Conservation (phyloP, 2,329 filamentous ascomycete species). For the Clonostachys byssicola region DNA sequence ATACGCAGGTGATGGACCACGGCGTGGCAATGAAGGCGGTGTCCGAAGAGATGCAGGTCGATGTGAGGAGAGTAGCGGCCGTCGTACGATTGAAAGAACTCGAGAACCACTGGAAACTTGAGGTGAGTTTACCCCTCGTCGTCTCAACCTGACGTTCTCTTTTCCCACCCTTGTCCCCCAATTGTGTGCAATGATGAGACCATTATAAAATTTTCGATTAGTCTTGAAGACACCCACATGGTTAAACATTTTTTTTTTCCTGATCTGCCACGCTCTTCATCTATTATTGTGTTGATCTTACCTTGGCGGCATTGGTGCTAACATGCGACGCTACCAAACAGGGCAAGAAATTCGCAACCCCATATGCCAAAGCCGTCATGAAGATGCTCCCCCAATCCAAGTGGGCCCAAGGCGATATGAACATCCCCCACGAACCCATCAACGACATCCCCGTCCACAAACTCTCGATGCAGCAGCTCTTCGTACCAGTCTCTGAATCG, state of each 20-base stretch:
- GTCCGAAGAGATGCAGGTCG: constrained; percentile 72
- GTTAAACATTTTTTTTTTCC: constrained; percentile 56
- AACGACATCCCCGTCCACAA: constrained; percentile 63
- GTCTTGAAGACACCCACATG: constrained; percentile 96
- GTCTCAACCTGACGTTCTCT: background rate
- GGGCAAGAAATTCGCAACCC: constrained; percentile 72
- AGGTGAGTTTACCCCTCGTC: constrained; percentile 54
- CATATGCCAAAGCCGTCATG: constrained; percentile 73
- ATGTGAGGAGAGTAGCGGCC: constrained; percentile 79
- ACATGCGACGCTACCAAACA: constrained; percentile 31
- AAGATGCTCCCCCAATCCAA: constrained; percentile 74
- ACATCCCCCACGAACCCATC: constrained; percentile 50
- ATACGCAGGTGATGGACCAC: constrained; percentile 58
- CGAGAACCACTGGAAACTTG: constrained; percentile 70
- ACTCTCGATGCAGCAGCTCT: constrained; percentile 60
- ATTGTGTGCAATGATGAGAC: constrained; percentile 43
- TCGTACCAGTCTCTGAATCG: constrained; percentile 59
- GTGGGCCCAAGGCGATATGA: constrained; percentile 45
- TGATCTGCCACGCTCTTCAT: background rate
- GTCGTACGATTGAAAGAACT: constrained; percentile 82
- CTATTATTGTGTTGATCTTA: background rate
- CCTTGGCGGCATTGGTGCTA: background rate
- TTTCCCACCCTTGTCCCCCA: constrained; percentile 2
- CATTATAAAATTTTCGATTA: constrained; percentile 88
- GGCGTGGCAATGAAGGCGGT: constrained; percentile 71